Evolutionary conservation across 495 filamentous ascomycete genomes (phyloP).

Genomic region (Cudoniella acicularis): DNA sequence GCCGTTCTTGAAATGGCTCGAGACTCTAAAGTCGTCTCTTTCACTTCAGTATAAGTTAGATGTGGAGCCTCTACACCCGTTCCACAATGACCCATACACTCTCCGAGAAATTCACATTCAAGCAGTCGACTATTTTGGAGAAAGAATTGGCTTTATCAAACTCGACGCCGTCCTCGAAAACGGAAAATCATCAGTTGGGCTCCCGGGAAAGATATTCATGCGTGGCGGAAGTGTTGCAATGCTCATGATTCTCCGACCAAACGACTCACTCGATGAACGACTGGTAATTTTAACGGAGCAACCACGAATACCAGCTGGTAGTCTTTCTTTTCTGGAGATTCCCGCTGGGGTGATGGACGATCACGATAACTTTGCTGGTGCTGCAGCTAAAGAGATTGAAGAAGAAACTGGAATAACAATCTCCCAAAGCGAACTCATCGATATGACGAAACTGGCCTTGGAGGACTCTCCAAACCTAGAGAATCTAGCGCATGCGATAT

Average conservation of each 20-base stretch:
- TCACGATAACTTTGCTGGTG: constrained; percentile 64
- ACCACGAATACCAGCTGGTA: constrained; percentile 73
- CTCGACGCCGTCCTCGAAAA: constrained; percentile 63
- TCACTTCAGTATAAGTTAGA: constrained; percentile 50
- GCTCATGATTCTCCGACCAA: constrained; percentile 70
- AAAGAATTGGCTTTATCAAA: constrained; percentile 72
- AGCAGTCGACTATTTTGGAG: constrained; percentile 64
- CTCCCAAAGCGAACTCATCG: constrained; percentile 51
- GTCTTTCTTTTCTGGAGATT: constrained; percentile 70
- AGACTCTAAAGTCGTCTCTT: constrained; percentile 61
- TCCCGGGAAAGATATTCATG: constrained; percentile 72
- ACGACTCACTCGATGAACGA: constrained; percentile 46
- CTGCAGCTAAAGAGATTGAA: constrained; percentile 73
- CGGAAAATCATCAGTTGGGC: neutral
- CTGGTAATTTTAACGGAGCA: constrained; percentile 76
- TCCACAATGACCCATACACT: constrained; percentile 50
- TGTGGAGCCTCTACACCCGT: neutral
- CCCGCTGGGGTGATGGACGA: constrained; percentile 90
- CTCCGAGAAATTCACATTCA: constrained; percentile 70
- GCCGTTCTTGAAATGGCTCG: constrained; percentile 70
- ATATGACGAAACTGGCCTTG: constrained; percentile 62
- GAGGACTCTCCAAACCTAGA: constrained; percentile 17
- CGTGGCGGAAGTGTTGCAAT: constrained; percentile 79
- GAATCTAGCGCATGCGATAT: constrained; percentile 58
- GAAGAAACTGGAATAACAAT: constrained; percentile 66